These are phyloP conservation scores for Vaccinium myrtillus DNA, from an alignment of 148 eudicot genomes.

Conservation along the genomic window DNA sequence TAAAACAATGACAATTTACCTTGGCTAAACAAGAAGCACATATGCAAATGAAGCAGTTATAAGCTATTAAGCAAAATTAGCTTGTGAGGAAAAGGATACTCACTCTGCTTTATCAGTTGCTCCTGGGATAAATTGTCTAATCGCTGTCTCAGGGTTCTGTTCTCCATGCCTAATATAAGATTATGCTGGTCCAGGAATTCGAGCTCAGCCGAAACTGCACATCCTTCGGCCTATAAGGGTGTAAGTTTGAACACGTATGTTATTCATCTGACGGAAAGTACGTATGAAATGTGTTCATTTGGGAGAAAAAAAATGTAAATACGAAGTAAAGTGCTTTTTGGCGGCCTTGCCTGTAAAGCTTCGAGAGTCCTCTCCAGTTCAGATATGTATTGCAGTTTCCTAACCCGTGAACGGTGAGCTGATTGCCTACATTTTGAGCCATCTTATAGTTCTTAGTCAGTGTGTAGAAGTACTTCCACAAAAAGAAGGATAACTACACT, in stretches of 20 bases:
- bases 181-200: slow-evolving; percentile 92
- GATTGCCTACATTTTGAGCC: slow-evolving; percentile 66
- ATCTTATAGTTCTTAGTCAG: background rate
- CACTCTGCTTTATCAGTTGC: slow-evolving; percentile 81
- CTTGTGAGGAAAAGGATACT: slow-evolving; percentile 28
- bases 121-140: slow-evolving; percentile 86
- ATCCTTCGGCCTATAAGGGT: slow-evolving; percentile 72
- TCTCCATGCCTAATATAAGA: slow-evolving; percentile 93
- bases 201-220: slow-evolving; percentile 89
- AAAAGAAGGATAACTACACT: background rate
- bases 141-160: slow-evolving; percentile 90
- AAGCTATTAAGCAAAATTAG: background rate
- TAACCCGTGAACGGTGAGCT: slow-evolving; percentile 91
- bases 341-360: slow-evolving; percentile 65
- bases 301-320: background rate
- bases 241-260: background rate
- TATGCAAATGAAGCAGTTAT: background rate
- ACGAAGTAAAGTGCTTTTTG: background rate
- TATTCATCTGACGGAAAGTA: background rate
- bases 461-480: background rate
- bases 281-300: background rate
- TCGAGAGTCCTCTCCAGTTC: slow-evolving; percentile 91
- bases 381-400: slow-evolving; percentile 95
- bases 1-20: background rate
- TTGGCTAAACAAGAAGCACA: background rate